These are phyloP conservation scores for Amanita subjunquillea DNA, from an alignment of 768 basidiomycete species.

Conservation along the genomic window DNA sequence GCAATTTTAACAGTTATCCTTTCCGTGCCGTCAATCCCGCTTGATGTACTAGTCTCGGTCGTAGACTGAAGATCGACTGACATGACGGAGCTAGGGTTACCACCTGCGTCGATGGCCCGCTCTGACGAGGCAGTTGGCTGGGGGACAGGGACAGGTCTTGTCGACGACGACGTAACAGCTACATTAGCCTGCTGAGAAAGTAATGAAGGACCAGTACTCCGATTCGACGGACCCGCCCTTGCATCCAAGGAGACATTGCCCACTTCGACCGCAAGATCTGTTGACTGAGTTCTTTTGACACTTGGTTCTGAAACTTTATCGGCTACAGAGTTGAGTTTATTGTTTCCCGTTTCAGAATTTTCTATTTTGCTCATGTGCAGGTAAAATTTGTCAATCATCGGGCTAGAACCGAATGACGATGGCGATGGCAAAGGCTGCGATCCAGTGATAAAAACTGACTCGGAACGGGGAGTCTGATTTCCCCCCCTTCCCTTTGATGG, in stretches of 20 bases:
- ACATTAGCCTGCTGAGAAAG: slow-evolving; percentile 60
- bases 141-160: slow-evolving; percentile 10
- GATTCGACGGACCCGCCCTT: slow-evolving; percentile 7
- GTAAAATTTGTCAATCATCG: slow-evolving; percentile 74
- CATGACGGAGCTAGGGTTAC: slow-evolving; percentile 20
- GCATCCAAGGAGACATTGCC: slow-evolving; percentile 28
- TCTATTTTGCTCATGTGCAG: slow-evolving; percentile 93
- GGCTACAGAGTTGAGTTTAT: slow-evolving; percentile 13
- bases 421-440: slow-evolving; percentile 90
- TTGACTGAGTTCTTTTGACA: slow-evolving; percentile 15
- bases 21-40: slow-evolving; percentile 25
- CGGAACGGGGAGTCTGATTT: slow-evolving; percentile 87
- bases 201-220: slow-evolving; percentile 50
- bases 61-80: slow-evolving; percentile 21
- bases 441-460: slow-evolving; percentile 75
- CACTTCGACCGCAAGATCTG: slow-evolving; percentile 27
- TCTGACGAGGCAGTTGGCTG: slow-evolving; percentile 15
- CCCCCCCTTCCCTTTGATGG: slow-evolving; percentile 89
- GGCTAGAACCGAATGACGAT: slow-evolving; percentile 57
- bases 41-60: slow-evolving; percentile 18
- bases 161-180: slow-evolving; percentile 14
- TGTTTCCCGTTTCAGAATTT: slow-evolving; percentile 21
- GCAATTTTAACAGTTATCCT: slow-evolving; percentile 98
- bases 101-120: slow-evolving; percentile 10
- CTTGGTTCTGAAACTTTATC: slow-evolving; percentile 11